Percentiles rank a stretch among this genome's conserved stretches.
Evolutionary conservation across 345 rosid genomes (phyloP).

Genomic region (Euphorbia lathyris): DNA sequence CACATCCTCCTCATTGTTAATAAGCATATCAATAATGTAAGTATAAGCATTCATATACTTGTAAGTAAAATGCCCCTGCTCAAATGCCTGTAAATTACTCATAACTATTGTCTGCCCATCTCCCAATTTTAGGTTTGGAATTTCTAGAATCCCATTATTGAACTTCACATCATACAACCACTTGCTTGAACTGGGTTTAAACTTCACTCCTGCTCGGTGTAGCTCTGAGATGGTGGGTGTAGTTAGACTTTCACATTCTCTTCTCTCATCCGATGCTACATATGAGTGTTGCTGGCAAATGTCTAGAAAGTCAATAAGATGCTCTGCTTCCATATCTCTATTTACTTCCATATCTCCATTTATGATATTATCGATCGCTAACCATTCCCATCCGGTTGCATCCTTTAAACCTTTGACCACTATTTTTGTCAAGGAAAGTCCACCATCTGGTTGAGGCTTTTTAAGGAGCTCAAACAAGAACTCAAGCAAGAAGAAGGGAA

Average conservation of each 20-base stretch:
- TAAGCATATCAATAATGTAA: neutral
- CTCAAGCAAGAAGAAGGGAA: constrained; percentile 14
- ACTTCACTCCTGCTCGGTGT: neutral
- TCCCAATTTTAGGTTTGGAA: neutral
- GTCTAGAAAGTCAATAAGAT: neutral
- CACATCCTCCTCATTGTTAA: neutral
- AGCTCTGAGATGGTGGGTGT: constrained; percentile 1
- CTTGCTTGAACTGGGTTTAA: neutral
- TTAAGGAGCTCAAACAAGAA: neutral
- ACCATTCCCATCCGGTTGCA: neutral
- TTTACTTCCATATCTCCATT: neutral
- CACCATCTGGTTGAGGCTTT: neutral
- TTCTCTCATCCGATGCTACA: neutral
- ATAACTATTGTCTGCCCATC: neutral
- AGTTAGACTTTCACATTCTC: neutral
- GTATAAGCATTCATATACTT: neutral
- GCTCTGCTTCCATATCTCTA: too few species aligned
- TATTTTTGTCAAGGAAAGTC: neutral
- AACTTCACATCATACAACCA: neutral
- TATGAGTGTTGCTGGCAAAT: neutral
- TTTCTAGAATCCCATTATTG: neutral
- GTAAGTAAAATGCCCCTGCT: neutral
- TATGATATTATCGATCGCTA: neutral
- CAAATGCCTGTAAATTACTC: neutral
- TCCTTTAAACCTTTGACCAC: neutral